Conservation (phyloP, 2,329 filamentous ascomycete species). For the Cytospora chrysosperma region DNA sequence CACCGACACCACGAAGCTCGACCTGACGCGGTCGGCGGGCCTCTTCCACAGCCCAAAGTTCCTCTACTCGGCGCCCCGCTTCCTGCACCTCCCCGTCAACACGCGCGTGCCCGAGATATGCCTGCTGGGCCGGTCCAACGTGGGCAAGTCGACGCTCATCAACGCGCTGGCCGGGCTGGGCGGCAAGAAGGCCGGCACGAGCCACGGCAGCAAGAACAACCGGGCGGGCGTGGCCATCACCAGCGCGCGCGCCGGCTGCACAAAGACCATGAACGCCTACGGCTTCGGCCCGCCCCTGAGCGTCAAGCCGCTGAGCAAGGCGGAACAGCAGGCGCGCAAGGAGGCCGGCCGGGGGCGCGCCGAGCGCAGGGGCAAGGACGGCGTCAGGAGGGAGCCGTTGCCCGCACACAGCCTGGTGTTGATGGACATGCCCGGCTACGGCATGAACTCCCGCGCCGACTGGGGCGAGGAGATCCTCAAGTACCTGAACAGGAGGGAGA, state of each 20-base stretch:
- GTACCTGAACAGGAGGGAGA: slow-evolving; percentile 48
- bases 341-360: slow-evolving; percentile 27
- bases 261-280: slow-evolving; percentile 55
- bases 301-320: slow-evolving; percentile 24
- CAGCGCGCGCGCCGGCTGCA: slow-evolving; percentile 52
- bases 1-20: slow-evolving; percentile 17
- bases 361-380: slow-evolving; percentile 14
- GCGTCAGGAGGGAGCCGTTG: slow-evolving; percentile 34
- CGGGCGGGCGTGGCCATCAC: slow-evolving; percentile 54
- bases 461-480: slow-evolving; percentile 55
- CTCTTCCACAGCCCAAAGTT: slow-evolving; percentile 35
- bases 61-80: slow-evolving; percentile 50
- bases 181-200: slow-evolving; percentile 29
- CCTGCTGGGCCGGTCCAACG: slow-evolving; percentile 83
- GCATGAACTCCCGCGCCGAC: slow-evolving; percentile 36
- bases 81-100: slow-evolving; percentile 52
- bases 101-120: slow-evolving; percentile 62
- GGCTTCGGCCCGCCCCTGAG: slow-evolving; percentile 47
- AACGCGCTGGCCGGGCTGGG: slow-evolving; percentile 67
- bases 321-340: slow-evolving; percentile 8
- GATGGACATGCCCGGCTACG: slow-evolving; percentile 40
- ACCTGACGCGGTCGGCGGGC: slow-evolving; percentile 28
- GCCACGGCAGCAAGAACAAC: slow-evolving; percentile 30
- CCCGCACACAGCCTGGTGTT: slow-evolving; percentile 49
- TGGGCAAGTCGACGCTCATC: slow-evolving; percentile 85